Conservation (phyloP, 2,329 filamentous ascomycete species). For the Xylariaceae sp. region DNA sequence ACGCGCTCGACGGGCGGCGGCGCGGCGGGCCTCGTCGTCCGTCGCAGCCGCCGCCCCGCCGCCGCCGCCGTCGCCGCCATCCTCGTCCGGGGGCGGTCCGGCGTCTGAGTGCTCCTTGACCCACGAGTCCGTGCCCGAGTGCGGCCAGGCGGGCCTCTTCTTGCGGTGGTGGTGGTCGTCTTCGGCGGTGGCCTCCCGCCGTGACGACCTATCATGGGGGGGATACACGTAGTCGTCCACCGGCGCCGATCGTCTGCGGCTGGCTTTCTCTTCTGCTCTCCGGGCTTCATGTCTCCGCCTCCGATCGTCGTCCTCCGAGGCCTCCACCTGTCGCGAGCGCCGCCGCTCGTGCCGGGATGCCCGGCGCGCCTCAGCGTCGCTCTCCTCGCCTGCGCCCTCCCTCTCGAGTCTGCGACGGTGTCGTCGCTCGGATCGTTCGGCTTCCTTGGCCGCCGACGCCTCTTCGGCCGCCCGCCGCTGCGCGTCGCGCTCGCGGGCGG, state of each 20-base stretch:
- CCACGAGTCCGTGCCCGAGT: conserved; percentile 58
- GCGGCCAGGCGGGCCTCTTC: conserved; percentile 44
- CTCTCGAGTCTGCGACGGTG: conserved; percentile 28
- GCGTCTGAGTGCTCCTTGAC: conserved; percentile 58
- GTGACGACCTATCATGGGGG: conserved; percentile 28
- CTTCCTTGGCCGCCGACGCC: conserved; percentile 28
- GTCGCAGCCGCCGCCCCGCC: conserved; percentile 29
- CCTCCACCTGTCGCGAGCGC: conserved; percentile 36
- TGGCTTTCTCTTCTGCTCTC: conserved; percentile 33
- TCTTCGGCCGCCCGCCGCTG: conserved; percentile 43
- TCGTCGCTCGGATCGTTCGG: conserved; percentile 32
- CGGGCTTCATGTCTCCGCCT: conserved; percentile 46
- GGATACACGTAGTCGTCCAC: conserved; percentile 39
- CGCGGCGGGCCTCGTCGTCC: conserved; percentile 43
- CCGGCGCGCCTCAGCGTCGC: conserved; percentile 41
- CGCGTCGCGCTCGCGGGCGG: conserved; percentile 40
- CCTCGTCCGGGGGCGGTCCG: conserved; percentile 46
- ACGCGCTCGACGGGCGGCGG: conserved; percentile 40
- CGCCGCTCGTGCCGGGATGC: conserved; percentile 40
- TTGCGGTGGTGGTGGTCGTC: conserved; percentile 27
- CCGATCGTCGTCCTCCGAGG: conserved; percentile 44
- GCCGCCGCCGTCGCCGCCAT: conserved; percentile 25
- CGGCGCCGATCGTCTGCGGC: conserved; percentile 34
- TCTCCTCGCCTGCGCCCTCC: conserved; percentile 35
- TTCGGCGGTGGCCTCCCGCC: conserved; percentile 11